These are phyloP conservation scores for Asterella californica DNA, from an alignment of 225 moss, liverwort and hornwort species.

Conservation along the genomic window DNA sequence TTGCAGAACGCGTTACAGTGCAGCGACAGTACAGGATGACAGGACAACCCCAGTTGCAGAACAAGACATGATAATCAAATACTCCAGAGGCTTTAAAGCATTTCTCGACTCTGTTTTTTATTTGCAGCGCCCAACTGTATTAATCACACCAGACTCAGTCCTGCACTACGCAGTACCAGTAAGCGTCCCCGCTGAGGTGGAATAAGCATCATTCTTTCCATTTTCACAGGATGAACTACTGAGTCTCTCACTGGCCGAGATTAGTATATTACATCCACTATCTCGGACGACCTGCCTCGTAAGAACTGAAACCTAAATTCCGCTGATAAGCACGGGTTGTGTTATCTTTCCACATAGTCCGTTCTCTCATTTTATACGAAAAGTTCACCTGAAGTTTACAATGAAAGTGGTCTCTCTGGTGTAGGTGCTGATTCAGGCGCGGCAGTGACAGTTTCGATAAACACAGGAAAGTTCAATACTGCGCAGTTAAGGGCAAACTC, in stretches of 20 bases:
- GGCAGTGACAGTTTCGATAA: no score
- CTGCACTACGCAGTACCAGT: no score
- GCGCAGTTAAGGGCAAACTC: no score
- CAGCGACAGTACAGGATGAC: background rate
- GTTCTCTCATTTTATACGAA: background rate
- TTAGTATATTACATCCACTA: background rate
- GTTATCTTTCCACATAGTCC: background rate
- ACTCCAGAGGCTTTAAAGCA: background rate
- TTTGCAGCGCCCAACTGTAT: no score
- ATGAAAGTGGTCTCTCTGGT: no score
- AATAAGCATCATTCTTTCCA: no score
- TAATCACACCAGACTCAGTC: no score
- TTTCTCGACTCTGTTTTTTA: background rate
- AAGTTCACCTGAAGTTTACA: background rate
- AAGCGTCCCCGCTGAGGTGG: no score
- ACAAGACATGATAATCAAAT: background rate
- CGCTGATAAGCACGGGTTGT: background rate
- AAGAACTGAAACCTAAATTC: background rate
- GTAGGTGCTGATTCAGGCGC: no score
- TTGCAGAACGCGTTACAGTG: background rate
- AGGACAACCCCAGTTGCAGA: background rate
- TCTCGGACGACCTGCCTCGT: background rate
- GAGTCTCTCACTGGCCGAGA: background rate
- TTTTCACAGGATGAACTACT: no score
- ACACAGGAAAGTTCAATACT: no score